Evolutionary conservation across 2,329 filamentous ascomycete species (phyloP), one percentile per base, ranked within the genome.

Genomic region (Lasiodiplodia citricola): DNA sequence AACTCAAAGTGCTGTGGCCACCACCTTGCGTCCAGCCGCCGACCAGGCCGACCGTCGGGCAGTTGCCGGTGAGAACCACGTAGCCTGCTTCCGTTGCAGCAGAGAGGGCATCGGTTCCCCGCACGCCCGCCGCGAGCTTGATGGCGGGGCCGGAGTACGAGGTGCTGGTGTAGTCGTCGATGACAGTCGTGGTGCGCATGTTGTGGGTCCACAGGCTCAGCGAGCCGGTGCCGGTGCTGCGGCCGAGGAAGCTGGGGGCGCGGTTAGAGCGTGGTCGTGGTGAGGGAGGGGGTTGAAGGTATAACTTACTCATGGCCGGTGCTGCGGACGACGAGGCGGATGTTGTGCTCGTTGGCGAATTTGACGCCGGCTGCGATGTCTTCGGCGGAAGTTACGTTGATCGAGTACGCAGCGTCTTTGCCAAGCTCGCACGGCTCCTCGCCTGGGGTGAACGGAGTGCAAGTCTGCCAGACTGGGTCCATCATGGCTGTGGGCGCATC

Each of bases 141-240:
- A 47, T 72, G 71, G 68, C 77, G 76, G 74, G 74, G 35, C 76
- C 70, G 35, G 67, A 73, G 70, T 78, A 78, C 38, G 67, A 52
- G 4, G 70, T 10, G 6, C 7, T 25, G n/a, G 55, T 72, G 67
- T 79, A 80, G 37, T 74, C 63, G 16, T 75, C 69, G 51, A 79
- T 78, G 54, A 37, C 71, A 69, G 74, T 72, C 68, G 13, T 66
- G 3, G 76, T 72, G 65, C 77, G 78, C 72, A 80, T 77, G 70
- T 75, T 77, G 57, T 79, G 77, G 0, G 78, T 80, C 63, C 78
- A 79, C 70, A 79, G 74, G 56, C 77, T 74, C 21, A 80, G 71
- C 0, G 77, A 75, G 35, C 75, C 77, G 41, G 70, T 70, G 25
- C 76, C 77, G 21, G 75, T 77, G 2, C 76, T 78, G 47, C 76